phyloP scores from a whole-genome alignment of 164 flowering plant genomes.

The Berberis vulgaris region DNA sequence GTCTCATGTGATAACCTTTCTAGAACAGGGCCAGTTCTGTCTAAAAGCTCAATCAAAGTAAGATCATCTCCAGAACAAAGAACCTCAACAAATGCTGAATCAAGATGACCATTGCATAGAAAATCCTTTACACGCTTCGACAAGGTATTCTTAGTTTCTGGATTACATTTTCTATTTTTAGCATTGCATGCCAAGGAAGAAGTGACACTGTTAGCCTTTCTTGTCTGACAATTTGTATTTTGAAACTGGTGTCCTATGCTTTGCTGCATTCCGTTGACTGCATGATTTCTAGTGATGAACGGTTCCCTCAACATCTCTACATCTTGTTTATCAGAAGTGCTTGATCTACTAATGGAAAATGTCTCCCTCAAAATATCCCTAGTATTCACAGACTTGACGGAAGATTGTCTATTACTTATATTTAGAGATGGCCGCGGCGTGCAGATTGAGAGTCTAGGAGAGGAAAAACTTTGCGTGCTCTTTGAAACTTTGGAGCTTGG shows the following conservation, averaged over 20 bases:
- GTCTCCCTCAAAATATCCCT: constrained; percentile 40
- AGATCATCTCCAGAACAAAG: constrained; percentile 53
- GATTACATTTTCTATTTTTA: constrained; percentile 15
- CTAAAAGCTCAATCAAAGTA: constrained; percentile 59
- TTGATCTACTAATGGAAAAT: constrained; percentile 23
- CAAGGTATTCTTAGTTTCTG: constrained; percentile 25
- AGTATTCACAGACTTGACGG: constrained; percentile 21
- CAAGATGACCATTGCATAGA: constrained; percentile 57
- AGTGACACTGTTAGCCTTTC: constrained; percentile 22
- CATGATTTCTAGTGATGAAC: constrained; percentile 23
- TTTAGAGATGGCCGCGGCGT: constrained; percentile 68
- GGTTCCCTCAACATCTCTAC: constrained; percentile 32
- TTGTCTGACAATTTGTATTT: constrained; percentile 18
- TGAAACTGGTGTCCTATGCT: constrained; percentile 20
- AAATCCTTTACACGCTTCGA: constrained; percentile 48
- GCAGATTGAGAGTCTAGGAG: constrained; percentile 56
- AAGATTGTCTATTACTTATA: constrained; percentile 24
- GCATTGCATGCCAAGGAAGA: constrained; percentile 15
- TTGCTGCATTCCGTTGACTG: constrained; percentile 21
- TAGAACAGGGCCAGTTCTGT: constrained; percentile 73
- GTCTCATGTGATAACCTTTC: constrained; percentile 57
- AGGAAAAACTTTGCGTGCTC: constrained; percentile 29
- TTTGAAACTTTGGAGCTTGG: constrained; percentile 30
- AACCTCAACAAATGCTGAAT: constrained; percentile 79
- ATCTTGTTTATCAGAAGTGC: constrained; percentile 26